Base-by-base conservation (phyloP, 345 rosid genomes). In the Boechera stricta region DNA sequence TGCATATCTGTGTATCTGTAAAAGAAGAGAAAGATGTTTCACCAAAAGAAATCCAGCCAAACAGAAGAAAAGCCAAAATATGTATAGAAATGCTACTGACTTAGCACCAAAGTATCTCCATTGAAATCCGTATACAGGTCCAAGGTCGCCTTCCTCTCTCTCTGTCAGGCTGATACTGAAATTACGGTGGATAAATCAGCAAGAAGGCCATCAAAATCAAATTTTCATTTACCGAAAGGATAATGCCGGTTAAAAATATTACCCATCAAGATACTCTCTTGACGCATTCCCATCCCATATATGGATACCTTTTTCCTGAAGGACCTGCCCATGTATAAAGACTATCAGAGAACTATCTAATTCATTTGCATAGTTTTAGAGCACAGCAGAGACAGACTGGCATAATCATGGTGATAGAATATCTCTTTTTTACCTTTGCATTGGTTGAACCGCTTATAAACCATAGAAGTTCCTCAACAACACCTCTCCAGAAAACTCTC, bases 21-120 rank as follows among this genome's bases (percentile, higher is more conserved):
- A 63, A 56, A 52, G 21, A 21, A 2, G 58, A 59, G 13, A 29
- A 7, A 68, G 2, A 60, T 64, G 49, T 57, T 72, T 59, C 42
- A 48, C 63, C 18, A 28, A 63, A 53, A 29, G 2, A 39, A 45
- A 45, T 12, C 58, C 13, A 32, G 0, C 59, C 1, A 21, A 26
- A 51, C 41, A 45, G 41, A 54, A n/a, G 31, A 31, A 29, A 32
- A 49, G 21, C 24, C 16, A 48, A 52, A 63, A 44, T 48, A 42
- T 57, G 36, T 54, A 67, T 36, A 26, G 1, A 38, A 55, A 73
- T 33, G 59, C 53, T 64, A 84, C 79, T 16, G 61, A 94, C 97
- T 91, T 89, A 35, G 98, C 97, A 70, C 97, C 98, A 85, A 92
- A 94, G 79, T 92, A 95, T 66, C 98, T 89, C 98, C 98, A 94